These are phyloP conservation scores for Paecilomyces dactylethromorphus DNA, from an alignment of 2,329 filamentous ascomycete genomes.

Conservation along the genomic window DNA sequence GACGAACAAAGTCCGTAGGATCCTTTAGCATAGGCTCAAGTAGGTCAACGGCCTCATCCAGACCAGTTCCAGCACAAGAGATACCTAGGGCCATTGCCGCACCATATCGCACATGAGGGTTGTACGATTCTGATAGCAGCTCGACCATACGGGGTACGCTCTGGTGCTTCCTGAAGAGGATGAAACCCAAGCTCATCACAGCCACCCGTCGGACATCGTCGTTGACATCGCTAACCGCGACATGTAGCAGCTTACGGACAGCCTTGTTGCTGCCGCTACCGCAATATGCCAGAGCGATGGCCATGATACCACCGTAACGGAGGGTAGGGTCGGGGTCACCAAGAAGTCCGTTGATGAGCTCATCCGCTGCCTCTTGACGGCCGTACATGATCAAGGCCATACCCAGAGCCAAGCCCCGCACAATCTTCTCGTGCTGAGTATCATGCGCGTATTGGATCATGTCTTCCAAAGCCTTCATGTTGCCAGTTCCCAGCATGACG, in stretches of 20 bases:
- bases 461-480: constrained; percentile 84
- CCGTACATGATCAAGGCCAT: constrained; percentile 99
- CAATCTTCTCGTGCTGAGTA: constrained; percentile 97
- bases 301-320: constrained; percentile 96
- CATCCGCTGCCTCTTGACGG: constrained; percentile 88
- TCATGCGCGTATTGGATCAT: constrained; percentile 98
- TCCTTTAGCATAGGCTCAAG: constrained; percentile 99
- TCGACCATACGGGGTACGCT: constrained; percentile 99
- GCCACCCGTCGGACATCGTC: constrained; percentile 94
- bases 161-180: constrained; percentile 94
- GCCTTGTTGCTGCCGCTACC: constrained; percentile 98
- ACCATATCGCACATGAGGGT: constrained; percentile 95
- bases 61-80: constrained; percentile 89
- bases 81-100: constrained; percentile 98
- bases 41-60: constrained; percentile 93
- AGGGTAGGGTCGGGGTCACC: constrained; percentile 90
- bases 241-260: constrained; percentile 88
- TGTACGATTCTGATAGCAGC: constrained; percentile 95
- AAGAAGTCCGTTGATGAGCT: constrained; percentile 86
- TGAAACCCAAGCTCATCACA: constrained; percentile 96
- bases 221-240: constrained; percentile 95
- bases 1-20: constrained; percentile 94
- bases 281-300: constrained; percentile 95
- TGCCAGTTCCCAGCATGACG: constrained; percentile 97
- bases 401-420: constrained; percentile 87